phyloP scores from a whole-genome alignment of 495 filamentous ascomycete genomes.

The Paragyromitra xinjiangensis region DNA sequence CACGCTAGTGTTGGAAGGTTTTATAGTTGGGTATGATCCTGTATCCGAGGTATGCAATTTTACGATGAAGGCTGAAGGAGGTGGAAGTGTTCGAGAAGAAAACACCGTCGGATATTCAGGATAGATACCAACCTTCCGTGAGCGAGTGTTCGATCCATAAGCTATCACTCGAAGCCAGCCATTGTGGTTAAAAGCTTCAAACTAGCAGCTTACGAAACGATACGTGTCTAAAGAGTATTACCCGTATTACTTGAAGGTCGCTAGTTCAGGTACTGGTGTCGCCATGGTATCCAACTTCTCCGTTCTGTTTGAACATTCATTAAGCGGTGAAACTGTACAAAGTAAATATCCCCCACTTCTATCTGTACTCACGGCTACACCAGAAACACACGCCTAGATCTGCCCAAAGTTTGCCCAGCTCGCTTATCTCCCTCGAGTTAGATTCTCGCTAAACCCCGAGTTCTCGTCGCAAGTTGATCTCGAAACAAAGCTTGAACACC shows the following conservation, averaged over 20 bases:
- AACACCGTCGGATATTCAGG: not conserved
- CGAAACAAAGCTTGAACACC: slow-evolving; percentile 11
- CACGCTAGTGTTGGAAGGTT: not conserved
- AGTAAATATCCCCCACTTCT: not conserved
- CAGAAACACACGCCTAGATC: not conserved
- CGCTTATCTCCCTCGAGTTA: not conserved
- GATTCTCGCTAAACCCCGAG: slow-evolving; percentile 8
- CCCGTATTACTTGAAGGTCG: too few relatives aligned
- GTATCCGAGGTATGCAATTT: not conserved
- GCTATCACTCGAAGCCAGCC: slow-evolving; percentile 26
- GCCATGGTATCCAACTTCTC: not conserved
- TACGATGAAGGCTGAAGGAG: not conserved
- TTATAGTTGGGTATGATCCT: not conserved
- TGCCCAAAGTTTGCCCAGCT: not conserved
- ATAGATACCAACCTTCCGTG: not conserved
- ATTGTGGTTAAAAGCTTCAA: not conserved
- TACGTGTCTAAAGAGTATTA: not conserved
- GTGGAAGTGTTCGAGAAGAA: slow-evolving; percentile 17
- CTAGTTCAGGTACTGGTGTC: not conserved
- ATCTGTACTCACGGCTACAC: not conserved
- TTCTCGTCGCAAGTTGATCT: not conserved
- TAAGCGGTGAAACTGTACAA: not conserved
- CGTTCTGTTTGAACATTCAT: not conserved
- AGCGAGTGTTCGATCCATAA: not conserved
- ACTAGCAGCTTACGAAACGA: not conserved